Conservation (phyloP, 2,329 filamentous ascomycete species). For the Coniochaeta ligniaria region DNA sequence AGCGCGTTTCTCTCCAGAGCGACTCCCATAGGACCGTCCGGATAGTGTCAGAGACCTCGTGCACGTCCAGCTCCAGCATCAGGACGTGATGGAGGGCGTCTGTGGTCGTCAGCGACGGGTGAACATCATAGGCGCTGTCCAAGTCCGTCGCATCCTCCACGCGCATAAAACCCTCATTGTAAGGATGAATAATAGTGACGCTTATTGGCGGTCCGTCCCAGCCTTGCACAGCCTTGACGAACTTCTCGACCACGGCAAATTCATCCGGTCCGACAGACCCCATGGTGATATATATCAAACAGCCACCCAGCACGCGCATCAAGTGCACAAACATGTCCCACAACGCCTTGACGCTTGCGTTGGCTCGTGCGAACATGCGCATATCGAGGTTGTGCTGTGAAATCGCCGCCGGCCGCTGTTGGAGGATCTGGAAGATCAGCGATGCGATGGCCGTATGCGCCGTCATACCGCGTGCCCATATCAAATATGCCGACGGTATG, state of each 20-base stretch:
- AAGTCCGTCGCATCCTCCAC: slow-evolving; percentile 15
- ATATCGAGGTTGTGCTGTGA: slow-evolving; percentile 10
- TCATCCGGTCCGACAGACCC: slow-evolving; percentile 18
- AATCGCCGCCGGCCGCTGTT: slow-evolving; percentile 16
- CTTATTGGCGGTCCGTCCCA: slow-evolving; percentile 17
- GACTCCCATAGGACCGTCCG: slow-evolving; percentile 18
- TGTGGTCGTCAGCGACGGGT: slow-evolving; percentile 18
- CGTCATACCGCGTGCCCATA: slow-evolving; percentile 20
- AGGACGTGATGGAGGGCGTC: slow-evolving; percentile 20
- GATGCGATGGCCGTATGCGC: slow-evolving; percentile 17
- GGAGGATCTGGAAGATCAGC: slow-evolving; percentile 18
- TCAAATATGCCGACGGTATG: slow-evolving; percentile 15
- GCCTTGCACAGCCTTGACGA: slow-evolving; percentile 11
- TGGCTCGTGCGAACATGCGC: slow-evolving; percentile 13
- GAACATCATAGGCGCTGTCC: slow-evolving; percentile 20
- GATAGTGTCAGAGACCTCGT: slow-evolving; percentile 14
- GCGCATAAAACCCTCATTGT: slow-evolving; percentile 13
- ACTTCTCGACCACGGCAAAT: slow-evolving; percentile 17
- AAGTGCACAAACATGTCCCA: slow-evolving; percentile 16
- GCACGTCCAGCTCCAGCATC: slow-evolving; percentile 13
- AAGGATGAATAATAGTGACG: slow-evolving; percentile 19
- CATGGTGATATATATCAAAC: slow-evolving; percentile 18
- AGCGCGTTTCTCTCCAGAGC: slow-evolving; percentile 18
- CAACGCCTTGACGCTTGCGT: slow-evolving; percentile 9
- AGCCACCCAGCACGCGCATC: slow-evolving; percentile 11